Evolutionary conservation across 306 rosid genomes (phyloP), one percentile per base, ranked within the genome.

Genomic region (Cicer bijugum): DNA sequence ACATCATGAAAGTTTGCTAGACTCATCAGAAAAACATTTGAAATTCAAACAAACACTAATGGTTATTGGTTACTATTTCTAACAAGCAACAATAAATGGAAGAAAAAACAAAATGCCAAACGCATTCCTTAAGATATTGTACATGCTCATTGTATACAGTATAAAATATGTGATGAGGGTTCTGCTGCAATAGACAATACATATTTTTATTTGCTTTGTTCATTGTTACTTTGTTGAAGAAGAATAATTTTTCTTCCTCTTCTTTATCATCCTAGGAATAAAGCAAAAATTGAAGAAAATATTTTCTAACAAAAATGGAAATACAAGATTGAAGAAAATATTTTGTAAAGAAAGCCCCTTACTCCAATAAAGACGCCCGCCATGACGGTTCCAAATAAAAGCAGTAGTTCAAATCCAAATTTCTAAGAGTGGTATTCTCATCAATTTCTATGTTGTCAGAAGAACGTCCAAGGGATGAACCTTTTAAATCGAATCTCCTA

Each of bases 301-400:
- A 19, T 5, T 43, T 40, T 69, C 59, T 64, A 19, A 38, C 40
- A 53, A 39, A 48, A 75, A 56, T 39, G n/a, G 61, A 53, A 65
- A 77, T 17, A 20, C 20, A 52, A 12, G 15, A 50, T 42, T 23
- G 44, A 16, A 44, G 37, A 67, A 61, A 60, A 33, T 23, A 69
- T 65, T 58, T 63, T 39, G 33, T 12, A 75, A 69, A 76, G 20
- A 69, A 76, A 33, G 44, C n/a, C 63, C 78, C 97, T 79, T 87
- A 94, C 99, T 83, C 77, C 52, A 94, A 61, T 74, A 94, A 87
- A 81, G 88, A 89, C 75, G 81, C 93, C 72, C 93, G 84, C 99
- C 99, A 94, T 73, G 96, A 91, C 20, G 97, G 99, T 64, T 94
- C 99, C 90, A 94, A 85, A 85, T 87, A 87, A 87, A 91, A 94